phyloP scores from a whole-genome alignment of 75 land plant species.

The Isoetes taiwanensis region DNA sequence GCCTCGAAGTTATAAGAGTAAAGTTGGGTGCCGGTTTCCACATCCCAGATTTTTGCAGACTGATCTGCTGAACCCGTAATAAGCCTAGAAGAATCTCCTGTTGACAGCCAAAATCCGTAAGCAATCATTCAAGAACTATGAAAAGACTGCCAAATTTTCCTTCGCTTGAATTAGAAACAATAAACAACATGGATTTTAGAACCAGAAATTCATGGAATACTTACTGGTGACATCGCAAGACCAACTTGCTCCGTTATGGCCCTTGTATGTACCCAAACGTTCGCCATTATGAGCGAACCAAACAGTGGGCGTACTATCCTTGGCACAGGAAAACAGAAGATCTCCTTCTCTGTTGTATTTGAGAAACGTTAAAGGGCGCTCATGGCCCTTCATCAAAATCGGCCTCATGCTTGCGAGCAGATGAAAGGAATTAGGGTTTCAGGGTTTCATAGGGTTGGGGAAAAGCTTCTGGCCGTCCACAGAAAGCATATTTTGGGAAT shows the following conservation, averaged over 20 bases:
- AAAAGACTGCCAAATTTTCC: no score
- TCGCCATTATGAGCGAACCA: constrained; percentile 95
- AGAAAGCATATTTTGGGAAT: no score
- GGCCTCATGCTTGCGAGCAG: no score
- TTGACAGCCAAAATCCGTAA: no score
- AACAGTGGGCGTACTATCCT: constrained; percentile 84
- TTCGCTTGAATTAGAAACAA: no score
- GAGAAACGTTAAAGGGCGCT: constrained; percentile 81
- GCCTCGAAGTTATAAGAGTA: constrained; percentile 70
- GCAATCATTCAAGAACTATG: no score
- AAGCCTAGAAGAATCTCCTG: constrained; percentile 67
- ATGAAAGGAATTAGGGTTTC: no score
- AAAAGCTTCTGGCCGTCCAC: no score
- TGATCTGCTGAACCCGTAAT: constrained; percentile 95
- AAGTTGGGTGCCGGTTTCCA: constrained; percentile 56
- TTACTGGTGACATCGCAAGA: constrained; percentile 83
- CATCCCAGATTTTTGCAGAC: constrained; percentile 91
- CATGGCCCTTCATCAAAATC: constrained; percentile 92
- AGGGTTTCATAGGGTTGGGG: no score
- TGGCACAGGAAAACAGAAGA: constrained; percentile 86
- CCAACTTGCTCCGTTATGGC: constrained; percentile 99
- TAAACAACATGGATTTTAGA: neutral
- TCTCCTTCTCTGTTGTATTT: constrained; percentile 91
- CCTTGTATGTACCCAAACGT: constrained; percentile 82
- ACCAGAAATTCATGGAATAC: neutral